Evolutionary conservation across 306 rosid species (phyloP).

Genomic region (Lagenaria siceraria): DNA sequence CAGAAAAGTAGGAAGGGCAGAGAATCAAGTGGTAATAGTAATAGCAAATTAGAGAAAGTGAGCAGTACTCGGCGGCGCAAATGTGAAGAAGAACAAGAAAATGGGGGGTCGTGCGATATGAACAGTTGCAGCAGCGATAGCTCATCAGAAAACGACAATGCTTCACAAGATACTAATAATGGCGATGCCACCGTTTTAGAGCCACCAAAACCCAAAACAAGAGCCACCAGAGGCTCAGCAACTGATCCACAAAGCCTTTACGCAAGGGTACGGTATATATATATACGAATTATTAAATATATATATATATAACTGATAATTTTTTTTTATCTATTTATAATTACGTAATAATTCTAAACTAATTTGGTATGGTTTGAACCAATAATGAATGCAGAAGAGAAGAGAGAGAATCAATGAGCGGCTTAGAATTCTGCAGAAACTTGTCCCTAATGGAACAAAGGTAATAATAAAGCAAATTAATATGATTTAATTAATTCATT

Average conservation of each 20-base stretch:
- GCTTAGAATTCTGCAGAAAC: conserved; percentile 2
- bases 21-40: background rate
- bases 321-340: background rate
- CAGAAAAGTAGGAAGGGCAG: conserved; percentile 33
- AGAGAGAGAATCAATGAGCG: conserved; percentile 11
- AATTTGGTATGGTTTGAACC: background rate
- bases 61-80: background rate
- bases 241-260: conserved; percentile 10
- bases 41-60: conserved; percentile 19
- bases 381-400: conserved; percentile 5
- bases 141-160: background rate
- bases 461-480: background rate
- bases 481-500: too few relatives aligned
- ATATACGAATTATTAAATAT: too few relatives aligned
- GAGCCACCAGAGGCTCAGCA: conserved; percentile 9
- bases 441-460: conserved; percentile 17
- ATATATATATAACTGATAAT: background rate
- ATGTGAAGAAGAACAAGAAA: conserved; percentile 9
- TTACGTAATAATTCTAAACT: background rate
- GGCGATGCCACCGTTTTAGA: background rate
- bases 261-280: background rate
- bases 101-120: background rate
- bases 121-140: background rate
- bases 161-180: background rate
- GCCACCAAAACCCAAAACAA: background rate